Evolutionary conservation across 257 asterid genomes (phyloP), one percentile per base, ranked within the genome.

Genomic region (Gentiana dahurica): DNA sequence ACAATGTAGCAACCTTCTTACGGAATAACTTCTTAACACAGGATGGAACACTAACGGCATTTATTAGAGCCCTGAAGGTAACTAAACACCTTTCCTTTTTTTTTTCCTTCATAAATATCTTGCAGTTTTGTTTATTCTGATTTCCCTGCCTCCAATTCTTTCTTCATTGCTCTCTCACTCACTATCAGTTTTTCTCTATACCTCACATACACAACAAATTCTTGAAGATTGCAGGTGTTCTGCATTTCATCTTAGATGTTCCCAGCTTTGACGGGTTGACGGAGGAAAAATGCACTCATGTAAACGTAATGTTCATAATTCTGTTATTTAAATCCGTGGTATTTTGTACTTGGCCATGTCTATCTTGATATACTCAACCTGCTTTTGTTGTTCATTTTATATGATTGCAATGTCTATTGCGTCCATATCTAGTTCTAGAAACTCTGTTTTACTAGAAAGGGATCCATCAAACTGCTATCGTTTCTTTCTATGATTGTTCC

Each of bases 1-100:
- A 83, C 70, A 74, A 74, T 36, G 91, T 82, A 66, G 81, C 83
- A 43, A 54, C 63, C 55, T 85, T 83, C 74, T 70, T 92, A 78
- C 81, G 87, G 76, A 83, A 74, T 73, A 73, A 81, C 86, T 92
- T 92, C 75, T 47, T 80, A 67, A 79, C 80, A 67, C 94, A 88
- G 67, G 99, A 88, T 74, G 99, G 99, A 51, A 92, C 99, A 39
- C 74, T 88, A 53, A 78, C 88, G 56, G 81, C 88, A 55, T 88
- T 92, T 61, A 60, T 84, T 67, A 85, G 85, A 80, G 95, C 94
- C 58, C 60, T 92, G 58, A 85, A 68, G 97, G 97, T 86, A 57
- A 62, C 79, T 73, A 33, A 46, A 47, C 57, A 32, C 36, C n/a
- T 12, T 24, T 41, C 10, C 7, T 41, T 41, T 41, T 5, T 41